Conservation (phyloP, 176 grass and related monocot genomes). For the Hsuehochloa calcarea region DNA sequence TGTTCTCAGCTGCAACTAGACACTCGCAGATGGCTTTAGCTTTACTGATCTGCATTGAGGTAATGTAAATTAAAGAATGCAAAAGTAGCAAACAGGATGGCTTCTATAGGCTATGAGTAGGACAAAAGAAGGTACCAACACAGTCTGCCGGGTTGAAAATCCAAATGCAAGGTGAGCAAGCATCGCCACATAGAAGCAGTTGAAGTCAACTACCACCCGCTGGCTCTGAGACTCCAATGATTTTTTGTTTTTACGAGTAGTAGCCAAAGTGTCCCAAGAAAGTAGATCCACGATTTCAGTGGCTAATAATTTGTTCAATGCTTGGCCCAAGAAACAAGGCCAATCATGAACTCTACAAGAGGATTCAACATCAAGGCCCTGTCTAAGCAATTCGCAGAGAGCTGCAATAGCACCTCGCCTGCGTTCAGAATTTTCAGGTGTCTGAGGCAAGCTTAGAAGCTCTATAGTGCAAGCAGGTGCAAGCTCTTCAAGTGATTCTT, state of each 20-base stretch:
- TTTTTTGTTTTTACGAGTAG: slow-evolving; percentile 86
- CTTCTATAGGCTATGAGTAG: slow-evolving; percentile 14
- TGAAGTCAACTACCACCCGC: slow-evolving; percentile 71
- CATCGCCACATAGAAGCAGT: slow-evolving; percentile 74
- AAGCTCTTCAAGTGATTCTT: slow-evolving; percentile 98
- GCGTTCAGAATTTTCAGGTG: slow-evolving; percentile 76
- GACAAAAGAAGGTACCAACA: slow-evolving; percentile 62
- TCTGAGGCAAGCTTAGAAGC: slow-evolving; percentile 62
- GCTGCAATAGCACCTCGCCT: slow-evolving; percentile 84
- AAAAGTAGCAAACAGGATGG: not conserved
- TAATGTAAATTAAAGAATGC: not conserved
- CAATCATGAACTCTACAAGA: slow-evolving; percentile 90
- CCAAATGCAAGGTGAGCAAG: slow-evolving; percentile 83
- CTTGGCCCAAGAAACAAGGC: slow-evolving; percentile 83
- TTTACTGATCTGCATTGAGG: slow-evolving; percentile 71
- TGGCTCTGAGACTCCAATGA: slow-evolving; percentile 86
- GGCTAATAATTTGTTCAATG: slow-evolving; percentile 69
- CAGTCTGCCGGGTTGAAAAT: slow-evolving; percentile 75
- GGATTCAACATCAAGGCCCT: slow-evolving; percentile 87
- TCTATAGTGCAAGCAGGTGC: slow-evolving; percentile 95
- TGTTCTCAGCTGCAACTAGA: slow-evolving; percentile 70
- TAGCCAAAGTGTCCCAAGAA: slow-evolving; percentile 83
- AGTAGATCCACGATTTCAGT: slow-evolving; percentile 87
- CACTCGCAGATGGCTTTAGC: slow-evolving; percentile 87
- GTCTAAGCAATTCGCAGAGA: slow-evolving; percentile 84